Evolutionary conservation across 139 green algal genomes (phyloP), one percentile per base, ranked within the genome.

Genomic region (Klebsormidium nitens): DNA sequence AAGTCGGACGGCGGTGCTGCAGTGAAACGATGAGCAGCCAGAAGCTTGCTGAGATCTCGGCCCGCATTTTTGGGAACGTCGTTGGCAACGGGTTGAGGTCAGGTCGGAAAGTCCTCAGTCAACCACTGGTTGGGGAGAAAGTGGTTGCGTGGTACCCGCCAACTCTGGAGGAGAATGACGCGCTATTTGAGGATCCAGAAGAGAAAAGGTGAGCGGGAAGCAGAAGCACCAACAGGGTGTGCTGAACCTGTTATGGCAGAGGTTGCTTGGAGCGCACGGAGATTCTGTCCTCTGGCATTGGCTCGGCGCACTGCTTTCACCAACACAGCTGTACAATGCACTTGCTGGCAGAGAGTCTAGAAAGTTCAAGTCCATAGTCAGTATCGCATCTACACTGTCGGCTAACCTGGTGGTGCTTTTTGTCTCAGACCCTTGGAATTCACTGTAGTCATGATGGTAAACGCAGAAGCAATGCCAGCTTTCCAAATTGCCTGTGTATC

Each of bases 1-100:
- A n/a, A n/a, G n/a, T n/a, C n/a, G n/a, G n/a, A n/a, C n/a, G n/a
- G n/a, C n/a, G n/a, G n/a, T n/a, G n/a, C n/a, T n/a, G n/a, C n/a
- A n/a, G n/a, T n/a, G n/a, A n/a, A n/a, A n/a, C n/a, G n/a, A n/a
- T n/a, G n/a, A n/a, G n/a, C n/a, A n/a, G n/a, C n/a, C n/a, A n/a
- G n/a, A n/a, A n/a, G n/a, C n/a, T n/a, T n/a, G n/a, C n/a, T n/a
- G 31, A 88, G 59, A 74, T 86, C 1, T 67, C 73, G 31, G 64
- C 82, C 2, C 67, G 81, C 26, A 90, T 90, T 11, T 90, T 90
- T 65, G 85, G 85, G 40, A 85, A 62, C 0, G 69, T 84, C 49
- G 83, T 89, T 37, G 85, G 85, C 26, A 86, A 90, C 59, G 80
- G 80, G 28, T 42, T 88, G 71, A 72, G 74, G 23, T 89, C 82